Evolutionary conservation across 2,329 filamentous ascomycete genomes (phyloP), one percentile per base, ranked within the genome.

Genomic region (Trichoderma gracile): DNA sequence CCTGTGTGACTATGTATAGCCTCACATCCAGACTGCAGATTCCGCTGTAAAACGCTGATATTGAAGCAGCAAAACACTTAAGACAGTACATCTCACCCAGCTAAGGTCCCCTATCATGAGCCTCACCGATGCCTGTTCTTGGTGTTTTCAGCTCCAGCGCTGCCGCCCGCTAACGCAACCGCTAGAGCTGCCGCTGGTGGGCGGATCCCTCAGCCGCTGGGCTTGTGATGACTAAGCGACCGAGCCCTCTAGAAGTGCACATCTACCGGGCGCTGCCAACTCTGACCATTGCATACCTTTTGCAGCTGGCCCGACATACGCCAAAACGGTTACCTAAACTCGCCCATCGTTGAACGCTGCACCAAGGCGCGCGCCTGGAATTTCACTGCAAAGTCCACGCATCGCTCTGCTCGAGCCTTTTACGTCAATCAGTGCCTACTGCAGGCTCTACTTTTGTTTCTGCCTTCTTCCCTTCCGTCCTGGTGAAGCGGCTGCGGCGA

Each of bases 281-380:
- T 74, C 74, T 76, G 70, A 70, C 75, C 75, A 73, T 68, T 77
- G 75, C 75, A 78, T 70, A 75, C 33, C 33, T 38, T 73, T 75
- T 70, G 66, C 69, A 66, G 70, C 68, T 49, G 23, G 30, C 69
- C 70, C 63, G 33, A 61, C 61, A 64, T 59, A 65, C 64, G 49
- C 64, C 64, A 66, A 38, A 38, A 38, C 10, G 9, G 33, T 38
- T 9, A 38, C 33, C 33, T 38, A 38, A 38, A 59, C 64, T 65
- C 38, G 47, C 25, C 60, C 65, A 45, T 53, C 59, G 38, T 38
- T 38, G 33, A 52, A 52, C 64, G 45, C 53, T 67, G 63, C 59
- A 65, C 60, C 53, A 46, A 55, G 23, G 52, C 57, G 23, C 67
- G 57, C 43, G 61, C 60, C 58, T 56, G 68, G 66, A 19, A 47